Percentiles rank a stretch among this genome's conserved stretches.
These are phyloP conservation scores for Dillenia turbinata DNA, from an alignment of 164 flowering plant genomes.

Conservation along the genomic window DNA sequence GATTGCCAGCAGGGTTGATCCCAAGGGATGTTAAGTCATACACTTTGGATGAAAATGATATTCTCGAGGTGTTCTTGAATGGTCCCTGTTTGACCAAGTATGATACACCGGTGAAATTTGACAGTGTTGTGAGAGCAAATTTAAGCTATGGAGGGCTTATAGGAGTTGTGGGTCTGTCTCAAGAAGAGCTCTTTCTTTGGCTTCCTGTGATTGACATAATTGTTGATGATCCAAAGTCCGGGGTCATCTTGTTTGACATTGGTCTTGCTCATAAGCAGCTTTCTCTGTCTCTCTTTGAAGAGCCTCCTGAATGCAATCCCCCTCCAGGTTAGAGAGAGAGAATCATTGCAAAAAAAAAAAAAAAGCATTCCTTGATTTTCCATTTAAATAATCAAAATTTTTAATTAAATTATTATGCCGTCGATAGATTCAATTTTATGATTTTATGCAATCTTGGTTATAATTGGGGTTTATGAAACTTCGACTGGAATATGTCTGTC, in stretches of 20 bases:
- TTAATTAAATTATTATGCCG: too few species aligned
- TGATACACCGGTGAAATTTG: conserved; percentile 68
- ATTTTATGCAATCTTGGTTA: too few species aligned
- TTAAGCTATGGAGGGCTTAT: conserved; percentile 65
- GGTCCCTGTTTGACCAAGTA: conserved; percentile 67
- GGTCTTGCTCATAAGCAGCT: conserved; percentile 79
- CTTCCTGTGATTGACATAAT: conserved; percentile 74
- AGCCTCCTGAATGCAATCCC: conserved; percentile 60
- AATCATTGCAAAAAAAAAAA: too few species aligned
- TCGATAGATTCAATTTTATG: too few species aligned
- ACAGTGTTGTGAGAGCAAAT: conserved; percentile 62
- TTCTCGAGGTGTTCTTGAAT: conserved; percentile 53
- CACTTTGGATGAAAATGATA: conserved; percentile 43
- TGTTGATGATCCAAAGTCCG: conserved; percentile 67
- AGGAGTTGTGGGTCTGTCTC: conserved; percentile 62
- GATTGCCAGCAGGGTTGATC: conserved; percentile 70
- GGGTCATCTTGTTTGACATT: conserved; percentile 72
- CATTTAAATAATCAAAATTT: too few species aligned
- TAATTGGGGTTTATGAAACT: too few species aligned
- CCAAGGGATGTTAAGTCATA: conserved; percentile 64
- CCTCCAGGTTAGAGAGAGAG: too few species aligned
- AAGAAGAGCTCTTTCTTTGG: conserved; percentile 90
- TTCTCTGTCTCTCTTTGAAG: conserved; percentile 78
- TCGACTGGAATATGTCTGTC: too few species aligned
- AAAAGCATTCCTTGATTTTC: too few species aligned